Percentiles rank a stretch among this genome's conserved stretches.
Evolutionary conservation across 257 asterid species (phyloP).

Genomic region (Paulownia fortunei): DNA sequence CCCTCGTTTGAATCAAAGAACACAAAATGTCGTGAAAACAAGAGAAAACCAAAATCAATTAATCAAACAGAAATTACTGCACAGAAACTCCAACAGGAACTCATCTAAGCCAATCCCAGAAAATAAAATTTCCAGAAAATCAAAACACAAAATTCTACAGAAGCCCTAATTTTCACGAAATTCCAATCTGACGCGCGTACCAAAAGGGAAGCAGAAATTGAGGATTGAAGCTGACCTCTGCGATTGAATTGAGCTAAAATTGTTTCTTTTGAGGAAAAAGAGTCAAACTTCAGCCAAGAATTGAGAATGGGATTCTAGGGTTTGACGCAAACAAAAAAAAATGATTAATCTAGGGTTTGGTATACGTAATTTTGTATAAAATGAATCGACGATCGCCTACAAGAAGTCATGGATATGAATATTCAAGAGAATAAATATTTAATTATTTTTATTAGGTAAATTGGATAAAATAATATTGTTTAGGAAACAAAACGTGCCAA

Average conservation of each 20-base stretch:
- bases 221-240: conserved; percentile 45
- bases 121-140: conserved; percentile 18
- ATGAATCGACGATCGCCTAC: conserved; percentile 48
- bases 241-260: conserved; percentile 44
- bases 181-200: conserved; percentile 30
- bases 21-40: conserved; percentile 23
- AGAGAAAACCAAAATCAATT: conserved; percentile 29
- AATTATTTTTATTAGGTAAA: conserved; percentile 29
- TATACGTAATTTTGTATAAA: conserved; percentile 32
- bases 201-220: conserved; percentile 33
- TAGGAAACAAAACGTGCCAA: conserved; percentile 59
- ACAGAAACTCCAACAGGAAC: conserved; percentile 24
- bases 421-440: conserved; percentile 37
- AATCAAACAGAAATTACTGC: conserved; percentile 43
- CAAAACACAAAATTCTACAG: conserved; percentile 17
- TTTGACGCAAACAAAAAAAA: conserved; percentile 42
- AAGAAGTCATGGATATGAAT: conserved; percentile 56
- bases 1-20: conserved; percentile 26
- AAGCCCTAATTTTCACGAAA: conserved; percentile 36
- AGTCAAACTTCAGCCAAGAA: conserved; percentile 46
- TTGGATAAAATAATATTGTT: conserved; percentile 34
- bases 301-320: conserved; percentile 50
- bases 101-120: conserved; percentile 27
- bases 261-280: conserved; percentile 40
- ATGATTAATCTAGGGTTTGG: conserved; percentile 42